Evolutionary conservation across 2,329 filamentous ascomycete species (phyloP).

Genomic region (Lecanicillium sp.): DNA sequence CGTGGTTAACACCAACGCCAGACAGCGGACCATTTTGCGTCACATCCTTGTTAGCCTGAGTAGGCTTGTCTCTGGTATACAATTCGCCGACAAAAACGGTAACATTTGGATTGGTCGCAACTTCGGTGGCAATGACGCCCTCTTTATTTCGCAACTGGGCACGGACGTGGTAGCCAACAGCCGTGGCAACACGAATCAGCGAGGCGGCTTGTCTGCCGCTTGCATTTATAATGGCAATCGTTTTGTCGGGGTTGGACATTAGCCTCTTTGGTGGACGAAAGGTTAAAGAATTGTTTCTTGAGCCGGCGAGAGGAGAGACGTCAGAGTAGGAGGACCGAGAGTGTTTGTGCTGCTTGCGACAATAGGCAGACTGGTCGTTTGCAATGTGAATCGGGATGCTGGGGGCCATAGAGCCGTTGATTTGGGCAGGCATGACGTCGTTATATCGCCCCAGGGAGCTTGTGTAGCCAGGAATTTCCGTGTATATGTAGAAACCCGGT

Average conservation of each 20-base stretch:
- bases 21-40: conserved; percentile 57
- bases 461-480: too few species aligned
- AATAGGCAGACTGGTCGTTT: conserved; percentile 25
- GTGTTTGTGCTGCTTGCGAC: conserved; percentile 46
- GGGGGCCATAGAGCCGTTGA: conserved; percentile 28
- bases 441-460: too few species aligned
- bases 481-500: too few species aligned
- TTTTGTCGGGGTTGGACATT: conserved; percentile 59
- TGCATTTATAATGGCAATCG: conserved; percentile 90
- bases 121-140: conserved; percentile 81
- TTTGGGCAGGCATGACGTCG: conserved; percentile 27
- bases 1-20: conserved; percentile 60
- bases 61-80: conserved; percentile 45
- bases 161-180: conserved; percentile 86
- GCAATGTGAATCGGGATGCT: conserved; percentile 29
- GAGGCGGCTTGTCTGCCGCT: conserved; percentile 93
- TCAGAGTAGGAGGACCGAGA: conserved; percentile 55
- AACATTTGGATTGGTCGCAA: conserved; percentile 70
- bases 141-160: conserved; percentile 85
- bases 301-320: conserved; percentile 43
- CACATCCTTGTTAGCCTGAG: conserved; percentile 50
- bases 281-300: conserved; percentile 52
- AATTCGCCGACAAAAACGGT: conserved; percentile 57
- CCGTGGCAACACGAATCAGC: conserved; percentile 86
- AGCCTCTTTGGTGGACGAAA: conserved; percentile 52